A percentile compares a stretch with the other conserved stretches of the same genome.
These are phyloP conservation scores for Tylopilus subfusipes DNA, from an alignment of 768 basidiomycete genomes.

Conservation along the genomic window DNA sequence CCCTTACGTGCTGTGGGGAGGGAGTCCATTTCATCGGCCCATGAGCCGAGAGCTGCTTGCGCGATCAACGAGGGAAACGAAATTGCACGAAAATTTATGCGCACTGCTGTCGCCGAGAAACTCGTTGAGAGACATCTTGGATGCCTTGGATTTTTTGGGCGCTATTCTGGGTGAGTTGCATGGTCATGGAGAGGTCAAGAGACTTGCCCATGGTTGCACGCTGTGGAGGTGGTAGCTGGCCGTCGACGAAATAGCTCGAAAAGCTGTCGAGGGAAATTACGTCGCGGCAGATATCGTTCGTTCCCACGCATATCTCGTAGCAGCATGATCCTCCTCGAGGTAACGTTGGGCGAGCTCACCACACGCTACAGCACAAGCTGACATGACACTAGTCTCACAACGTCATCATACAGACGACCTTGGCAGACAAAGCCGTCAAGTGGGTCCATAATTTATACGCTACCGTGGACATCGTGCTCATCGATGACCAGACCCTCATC, in stretches of 20 bases:
- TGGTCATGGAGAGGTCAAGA: not conserved
- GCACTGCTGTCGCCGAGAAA: constrained; percentile 85
- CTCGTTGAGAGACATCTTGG: constrained; percentile 91
- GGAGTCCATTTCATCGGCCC: constrained; percentile 98
- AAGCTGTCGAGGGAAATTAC: constrained; percentile 25
- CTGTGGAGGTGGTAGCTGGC: not conserved
- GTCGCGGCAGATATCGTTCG: constrained; percentile 10
- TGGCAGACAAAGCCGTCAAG: constrained; percentile 85
- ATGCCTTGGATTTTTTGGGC: constrained; percentile 77
- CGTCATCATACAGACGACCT: constrained; percentile 87
- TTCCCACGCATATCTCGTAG: constrained; percentile 27
- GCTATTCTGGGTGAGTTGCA: constrained; percentile 42
- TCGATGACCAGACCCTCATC: constrained; percentile 67
- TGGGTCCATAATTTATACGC: constrained; percentile 34
- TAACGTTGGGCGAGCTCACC: constrained; percentile 27
- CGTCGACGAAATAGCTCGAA: constrained; percentile 9
- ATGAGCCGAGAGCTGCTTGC: constrained; percentile 75
- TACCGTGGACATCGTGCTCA: constrained; percentile 2
- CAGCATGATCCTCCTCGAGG: constrained; percentile 84
- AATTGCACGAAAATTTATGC: constrained; percentile 30
- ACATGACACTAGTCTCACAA: constrained; percentile 67
- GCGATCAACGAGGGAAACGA: constrained; percentile 13
- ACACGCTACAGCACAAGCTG: not conserved
- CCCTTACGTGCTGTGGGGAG: constrained; percentile 91
- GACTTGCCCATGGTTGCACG: constrained; percentile 28